A percentile compares a stretch with the other conserved stretches of the same genome.
Conservation (phyloP, 345 rosid species). For the Zanthoxylum bungeanum region DNA sequence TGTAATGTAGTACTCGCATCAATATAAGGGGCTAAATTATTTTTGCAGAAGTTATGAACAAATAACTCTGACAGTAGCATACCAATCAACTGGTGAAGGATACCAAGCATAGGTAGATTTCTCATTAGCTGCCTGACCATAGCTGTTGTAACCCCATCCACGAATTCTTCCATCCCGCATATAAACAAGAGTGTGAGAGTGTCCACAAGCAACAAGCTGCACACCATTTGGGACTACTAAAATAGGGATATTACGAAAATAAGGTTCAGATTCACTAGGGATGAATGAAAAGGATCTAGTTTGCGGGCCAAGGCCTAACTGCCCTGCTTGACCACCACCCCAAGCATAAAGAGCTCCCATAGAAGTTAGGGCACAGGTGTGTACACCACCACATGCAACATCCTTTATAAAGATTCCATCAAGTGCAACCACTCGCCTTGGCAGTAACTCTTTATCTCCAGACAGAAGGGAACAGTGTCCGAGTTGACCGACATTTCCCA, state of each 20-base stretch:
- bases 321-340: slow-evolving; percentile 95
- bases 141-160: slow-evolving; percentile 98
- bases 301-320: slow-evolving; percentile 88
- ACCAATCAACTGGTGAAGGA: slow-evolving; percentile 99
- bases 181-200: slow-evolving; percentile 77
- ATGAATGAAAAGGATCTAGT: slow-evolving; percentile 57
- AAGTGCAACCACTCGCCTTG: slow-evolving; percentile 82
- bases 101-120: slow-evolving; percentile 90
- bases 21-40: not conserved
- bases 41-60: slow-evolving; percentile 12
- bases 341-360: slow-evolving; percentile 92
- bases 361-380: slow-evolving; percentile 76
- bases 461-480: slow-evolving; percentile 92
- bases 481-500: slow-evolving; percentile 90
- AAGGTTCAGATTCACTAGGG: slow-evolving; percentile 56
- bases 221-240: slow-evolving; percentile 66
- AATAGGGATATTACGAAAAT: slow-evolving; percentile 71
- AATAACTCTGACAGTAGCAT: slow-evolving; percentile 21
- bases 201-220: slow-evolving; percentile 91
- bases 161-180: slow-evolving; percentile 76
- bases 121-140: slow-evolving; percentile 95
- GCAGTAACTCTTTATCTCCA: slow-evolving; percentile 82
- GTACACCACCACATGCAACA: slow-evolving; percentile 93
- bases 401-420: slow-evolving; percentile 61
- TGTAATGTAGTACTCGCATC: slow-evolving; percentile 24